Percentiles rank a stretch among this genome's conserved stretches.
These are phyloP conservation scores for Xylaria sp. DNA, from an alignment of 2,329 filamentous ascomycete genomes.

Conservation along the genomic window DNA sequence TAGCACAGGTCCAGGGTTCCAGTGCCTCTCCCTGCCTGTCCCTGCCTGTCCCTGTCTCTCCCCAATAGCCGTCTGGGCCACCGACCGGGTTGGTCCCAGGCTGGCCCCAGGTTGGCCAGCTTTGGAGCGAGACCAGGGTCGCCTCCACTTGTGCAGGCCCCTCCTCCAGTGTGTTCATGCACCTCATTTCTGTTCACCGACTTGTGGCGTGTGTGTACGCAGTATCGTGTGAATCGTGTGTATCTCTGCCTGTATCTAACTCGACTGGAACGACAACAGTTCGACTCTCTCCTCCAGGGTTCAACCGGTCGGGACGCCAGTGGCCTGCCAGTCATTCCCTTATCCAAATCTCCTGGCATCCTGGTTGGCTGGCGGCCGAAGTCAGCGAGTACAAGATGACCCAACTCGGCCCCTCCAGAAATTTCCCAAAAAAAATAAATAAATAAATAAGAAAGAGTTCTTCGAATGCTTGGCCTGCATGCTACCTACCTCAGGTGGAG, in stretches of 20 bases:
- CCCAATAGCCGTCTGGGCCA: constrained; percentile 47
- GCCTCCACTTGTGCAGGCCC: constrained; percentile 37
- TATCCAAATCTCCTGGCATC: constrained; percentile 12
- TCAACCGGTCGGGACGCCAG: constrained; percentile 18
- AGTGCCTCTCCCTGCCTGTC: constrained; percentile 27
- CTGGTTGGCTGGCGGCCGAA: constrained; percentile 25
- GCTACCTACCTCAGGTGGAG: constrained; percentile 37
- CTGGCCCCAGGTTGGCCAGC: constrained; percentile 35
- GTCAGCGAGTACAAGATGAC: constrained; percentile 13
- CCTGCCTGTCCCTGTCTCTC: too few species aligned
- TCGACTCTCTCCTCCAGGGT: constrained; percentile 7
- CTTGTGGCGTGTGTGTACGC: constrained; percentile 44
- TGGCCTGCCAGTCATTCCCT: constrained; percentile 33
- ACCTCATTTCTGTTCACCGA: constrained; percentile 59
- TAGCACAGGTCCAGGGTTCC: constrained; percentile 32
- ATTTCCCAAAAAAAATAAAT: constrained; percentile 6
- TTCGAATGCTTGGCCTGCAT: constrained; percentile 30
- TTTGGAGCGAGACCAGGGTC: constrained; percentile 44
- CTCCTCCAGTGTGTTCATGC: constrained; percentile 57
- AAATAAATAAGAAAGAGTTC: constrained; percentile 22
- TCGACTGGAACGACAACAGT: constrained; percentile 12
- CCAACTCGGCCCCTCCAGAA: constrained; percentile 10
- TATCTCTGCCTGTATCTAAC: constrained; percentile 10
- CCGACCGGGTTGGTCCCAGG: constrained; percentile 44
- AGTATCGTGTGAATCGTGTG: constrained; percentile 1